A percentile compares a stretch with the other conserved stretches of the same genome.
phyloP scores from a whole-genome alignment of 106 monocot genomes.

The Allium cepa region DNA sequence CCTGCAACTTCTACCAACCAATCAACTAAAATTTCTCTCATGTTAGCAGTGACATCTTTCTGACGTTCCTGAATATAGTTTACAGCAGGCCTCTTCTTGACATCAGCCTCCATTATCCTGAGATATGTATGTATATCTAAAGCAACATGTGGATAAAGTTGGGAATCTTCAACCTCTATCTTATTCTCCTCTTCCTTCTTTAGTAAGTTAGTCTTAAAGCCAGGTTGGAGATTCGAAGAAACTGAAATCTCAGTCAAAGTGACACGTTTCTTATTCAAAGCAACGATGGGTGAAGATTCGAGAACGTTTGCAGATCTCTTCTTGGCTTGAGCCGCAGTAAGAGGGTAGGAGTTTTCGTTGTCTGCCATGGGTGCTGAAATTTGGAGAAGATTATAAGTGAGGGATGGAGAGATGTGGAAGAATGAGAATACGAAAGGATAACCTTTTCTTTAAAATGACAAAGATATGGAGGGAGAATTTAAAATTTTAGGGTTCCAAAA shows the following conservation, averaged over 20 bases:
- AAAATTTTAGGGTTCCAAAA: too few species aligned
- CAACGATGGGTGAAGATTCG: conserved; percentile 1
- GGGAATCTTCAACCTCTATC: conserved; percentile 31
- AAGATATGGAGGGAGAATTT: neutral
- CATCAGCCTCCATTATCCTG: conserved; percentile 72
- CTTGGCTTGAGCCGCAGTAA: conserved; percentile 26
- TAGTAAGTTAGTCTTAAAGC: conserved; percentile 1
- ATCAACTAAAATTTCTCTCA: conserved; percentile 78
- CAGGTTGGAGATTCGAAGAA: neutral
- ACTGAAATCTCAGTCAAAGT: neutral
- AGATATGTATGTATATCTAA: conserved; percentile 58
- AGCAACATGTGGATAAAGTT: conserved; percentile 35
- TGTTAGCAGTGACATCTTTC: conserved; percentile 67
- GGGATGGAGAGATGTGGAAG: neutral
- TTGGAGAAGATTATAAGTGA: neutral
- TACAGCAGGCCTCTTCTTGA: conserved; percentile 43
- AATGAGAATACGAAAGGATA: neutral
- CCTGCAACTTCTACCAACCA: conserved; percentile 90
- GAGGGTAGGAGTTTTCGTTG: conserved; percentile 32
- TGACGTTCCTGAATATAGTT: conserved; percentile 59
- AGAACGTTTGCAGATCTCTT: conserved; percentile 12
- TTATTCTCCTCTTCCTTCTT: conserved; percentile 8
- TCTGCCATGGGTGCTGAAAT: conserved; percentile 21
- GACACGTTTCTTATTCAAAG: neutral
- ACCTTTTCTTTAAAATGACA: neutral